A percentile compares a stretch with the other conserved stretches of the same genome.
Evolutionary conservation across 208 protist genomes (phyloP).

Genomic region (Vickermania spadyakhi): DNA sequence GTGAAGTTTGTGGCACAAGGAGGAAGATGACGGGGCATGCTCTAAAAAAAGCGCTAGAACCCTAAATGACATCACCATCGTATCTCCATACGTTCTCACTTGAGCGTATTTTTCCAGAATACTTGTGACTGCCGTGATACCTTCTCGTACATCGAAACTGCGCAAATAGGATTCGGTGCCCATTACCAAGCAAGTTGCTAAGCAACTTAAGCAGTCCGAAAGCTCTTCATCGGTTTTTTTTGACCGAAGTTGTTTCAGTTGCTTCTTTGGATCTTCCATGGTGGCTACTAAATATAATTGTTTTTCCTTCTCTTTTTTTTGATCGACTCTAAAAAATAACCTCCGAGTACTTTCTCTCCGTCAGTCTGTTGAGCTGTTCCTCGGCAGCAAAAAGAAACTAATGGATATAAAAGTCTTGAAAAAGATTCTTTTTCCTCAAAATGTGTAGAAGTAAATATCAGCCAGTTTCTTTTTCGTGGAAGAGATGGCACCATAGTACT

Average conservation of each 20-base stretch:
- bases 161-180: slow-evolving; percentile 73
- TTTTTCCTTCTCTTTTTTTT: too few species aligned
- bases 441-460: too few species aligned
- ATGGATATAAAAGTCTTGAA: too few species aligned
- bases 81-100: slow-evolving; percentile 29
- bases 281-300: too few species aligned
- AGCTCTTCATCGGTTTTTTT: slow-evolving; percentile 4
- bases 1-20: slow-evolving; percentile 31
- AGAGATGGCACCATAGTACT: too few species aligned
- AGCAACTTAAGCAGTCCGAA: slow-evolving; percentile 22
- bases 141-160: slow-evolving; percentile 45
- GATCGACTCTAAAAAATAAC: too few species aligned
- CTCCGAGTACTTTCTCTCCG: too few species aligned
- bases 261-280: slow-evolving; percentile 33
- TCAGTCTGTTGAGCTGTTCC: too few species aligned
- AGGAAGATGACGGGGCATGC: slow-evolving; percentile 69
- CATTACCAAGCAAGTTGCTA: slow-evolving; percentile 78
- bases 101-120: slow-evolving; percentile 24
- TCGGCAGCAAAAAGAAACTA: too few species aligned
- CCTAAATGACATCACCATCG: slow-evolving; percentile 53
- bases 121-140: slow-evolving; percentile 33
- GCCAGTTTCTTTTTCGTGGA: too few species aligned
- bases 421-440: too few species aligned
- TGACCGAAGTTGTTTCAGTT: slow-evolving; percentile 39
- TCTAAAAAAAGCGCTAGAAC: slow-evolving; percentile 74